These are phyloP conservation scores for Coniochaeta ligniaria DNA, from an alignment of 2,329 filamentous ascomycete genomes.

Conservation along the genomic window DNA sequence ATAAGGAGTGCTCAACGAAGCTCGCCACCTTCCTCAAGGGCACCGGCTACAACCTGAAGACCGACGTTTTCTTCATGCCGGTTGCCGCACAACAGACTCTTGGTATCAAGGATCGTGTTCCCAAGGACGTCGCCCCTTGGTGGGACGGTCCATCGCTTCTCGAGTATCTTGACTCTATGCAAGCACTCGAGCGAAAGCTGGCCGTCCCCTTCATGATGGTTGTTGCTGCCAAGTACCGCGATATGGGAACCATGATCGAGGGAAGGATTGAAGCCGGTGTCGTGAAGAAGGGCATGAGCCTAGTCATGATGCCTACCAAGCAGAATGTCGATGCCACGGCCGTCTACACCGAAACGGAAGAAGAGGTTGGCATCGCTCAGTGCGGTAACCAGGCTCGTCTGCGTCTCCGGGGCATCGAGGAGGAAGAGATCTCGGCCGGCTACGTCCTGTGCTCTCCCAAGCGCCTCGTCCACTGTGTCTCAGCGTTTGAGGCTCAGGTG, in stretches of 20 bases:
- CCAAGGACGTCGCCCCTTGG: constrained; percentile 71
- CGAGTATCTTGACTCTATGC: constrained; percentile 92
- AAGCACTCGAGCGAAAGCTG: constrained; percentile 86
- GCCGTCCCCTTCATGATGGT: constrained; percentile 99
- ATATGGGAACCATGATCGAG: constrained; percentile 96
- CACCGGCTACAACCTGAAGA: constrained; percentile 91
- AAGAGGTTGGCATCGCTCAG: constrained; percentile 73
- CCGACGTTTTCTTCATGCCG: constrained; percentile 90
- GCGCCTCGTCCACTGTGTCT: constrained; percentile 85
- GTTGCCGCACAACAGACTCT: constrained; percentile 82
- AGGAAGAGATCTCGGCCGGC: constrained; percentile 91
- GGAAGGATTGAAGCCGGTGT: constrained; percentile 81
- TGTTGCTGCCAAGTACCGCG: constrained; percentile 89
- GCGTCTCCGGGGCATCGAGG: constrained; percentile 88
- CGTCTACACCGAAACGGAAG: constrained; percentile 92
- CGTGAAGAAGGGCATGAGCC: constrained; percentile 77
- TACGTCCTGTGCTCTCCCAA: constrained; percentile 96
- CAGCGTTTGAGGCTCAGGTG: constrained; percentile 91
- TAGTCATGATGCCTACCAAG: constrained; percentile 95
- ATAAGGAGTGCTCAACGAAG: constrained; percentile 88
- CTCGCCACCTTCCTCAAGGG: constrained; percentile 82
- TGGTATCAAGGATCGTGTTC: constrained; percentile 83
- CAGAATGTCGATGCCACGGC: constrained; percentile 74
- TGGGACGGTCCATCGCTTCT: constrained; percentile 85
- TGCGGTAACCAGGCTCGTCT: constrained; percentile 94